These are phyloP conservation scores for Symbiodinium pilosum DNA, from an alignment of 73 alveolate genomes.

Conservation along the genomic window DNA sequence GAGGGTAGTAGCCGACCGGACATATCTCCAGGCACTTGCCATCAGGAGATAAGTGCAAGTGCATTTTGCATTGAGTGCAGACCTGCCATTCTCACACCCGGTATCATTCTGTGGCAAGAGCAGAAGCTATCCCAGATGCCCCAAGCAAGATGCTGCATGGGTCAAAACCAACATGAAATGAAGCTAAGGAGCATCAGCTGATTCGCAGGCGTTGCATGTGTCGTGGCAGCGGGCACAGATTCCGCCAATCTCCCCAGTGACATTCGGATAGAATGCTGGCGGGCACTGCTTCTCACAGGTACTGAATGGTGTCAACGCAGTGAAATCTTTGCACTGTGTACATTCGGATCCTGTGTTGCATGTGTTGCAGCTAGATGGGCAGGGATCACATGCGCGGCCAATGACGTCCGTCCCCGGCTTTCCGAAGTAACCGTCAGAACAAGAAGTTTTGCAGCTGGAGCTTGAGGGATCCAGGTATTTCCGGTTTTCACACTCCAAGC, in stretches of 20 bases:
- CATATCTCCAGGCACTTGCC: slow-evolving; percentile 6
- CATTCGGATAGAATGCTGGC: not conserved
- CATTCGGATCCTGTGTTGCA: slow-evolving; percentile 16
- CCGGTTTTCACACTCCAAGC: not conserved
- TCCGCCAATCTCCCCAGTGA: slow-evolving; percentile 9
- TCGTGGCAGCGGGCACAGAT: not conserved
- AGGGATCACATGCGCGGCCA: not conserved
- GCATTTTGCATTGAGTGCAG: slow-evolving; percentile 12
- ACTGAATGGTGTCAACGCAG: not conserved
- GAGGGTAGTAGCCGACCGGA: not conserved
- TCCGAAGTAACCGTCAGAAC: not conserved
- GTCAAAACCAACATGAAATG: not conserved
- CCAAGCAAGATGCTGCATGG: not conserved
- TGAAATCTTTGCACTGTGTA: not conserved
- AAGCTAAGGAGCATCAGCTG: not conserved
- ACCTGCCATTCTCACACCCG: not conserved
- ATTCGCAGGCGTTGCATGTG: not conserved
- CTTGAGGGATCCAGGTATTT: slow-evolving; percentile 12
- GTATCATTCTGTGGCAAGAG: not conserved
- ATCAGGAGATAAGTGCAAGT: not conserved
- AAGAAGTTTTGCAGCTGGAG: slow-evolving; percentile 4
- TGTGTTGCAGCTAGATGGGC: not conserved
- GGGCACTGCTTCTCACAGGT: slow-evolving; percentile 12
- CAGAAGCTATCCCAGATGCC: not conserved
- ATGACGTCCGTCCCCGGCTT: not conserved